Evolutionary conservation across 257 asterid species (phyloP).

Genomic region (Linaria vulgaris): DNA sequence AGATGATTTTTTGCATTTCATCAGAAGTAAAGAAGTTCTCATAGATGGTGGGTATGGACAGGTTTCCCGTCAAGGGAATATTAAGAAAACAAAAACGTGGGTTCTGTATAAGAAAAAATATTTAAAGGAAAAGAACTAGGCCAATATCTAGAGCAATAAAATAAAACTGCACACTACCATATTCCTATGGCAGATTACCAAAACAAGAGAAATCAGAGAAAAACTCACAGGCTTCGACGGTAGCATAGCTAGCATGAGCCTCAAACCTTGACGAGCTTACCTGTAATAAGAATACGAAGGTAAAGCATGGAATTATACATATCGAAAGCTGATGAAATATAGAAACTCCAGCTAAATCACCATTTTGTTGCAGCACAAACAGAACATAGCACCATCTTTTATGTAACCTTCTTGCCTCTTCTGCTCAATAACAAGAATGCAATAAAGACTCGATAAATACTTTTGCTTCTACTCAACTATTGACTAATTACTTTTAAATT

Average conservation of each 20-base stretch:
- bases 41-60: neutral
- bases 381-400: conserved; percentile 65
- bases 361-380: conserved; percentile 67
- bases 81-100: too few species aligned
- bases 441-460: conserved; percentile 14
- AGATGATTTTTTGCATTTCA: too few species aligned
- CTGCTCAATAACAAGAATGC: conserved; percentile 46
- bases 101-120: neutral
- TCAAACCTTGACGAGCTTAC: conserved; percentile 91
- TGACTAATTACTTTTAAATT: neutral
- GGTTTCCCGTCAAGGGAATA: neutral
- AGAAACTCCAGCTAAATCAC: conserved; percentile 32
- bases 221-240: conserved; percentile 88
- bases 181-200: too few species aligned
- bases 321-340: neutral
- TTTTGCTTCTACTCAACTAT: neutral
- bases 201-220: conserved; percentile 7
- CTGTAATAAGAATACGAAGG: conserved; percentile 38
- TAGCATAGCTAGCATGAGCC: conserved; percentile 89
- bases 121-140: neutral
- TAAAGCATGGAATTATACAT: neutral
- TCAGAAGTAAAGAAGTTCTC: neutral
- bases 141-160: neutral
- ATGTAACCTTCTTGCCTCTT: conserved; percentile 57
- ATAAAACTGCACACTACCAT: neutral